Conservation (phyloP, 495 filamentous ascomycete species). For the Penicillium manginii region DNA sequence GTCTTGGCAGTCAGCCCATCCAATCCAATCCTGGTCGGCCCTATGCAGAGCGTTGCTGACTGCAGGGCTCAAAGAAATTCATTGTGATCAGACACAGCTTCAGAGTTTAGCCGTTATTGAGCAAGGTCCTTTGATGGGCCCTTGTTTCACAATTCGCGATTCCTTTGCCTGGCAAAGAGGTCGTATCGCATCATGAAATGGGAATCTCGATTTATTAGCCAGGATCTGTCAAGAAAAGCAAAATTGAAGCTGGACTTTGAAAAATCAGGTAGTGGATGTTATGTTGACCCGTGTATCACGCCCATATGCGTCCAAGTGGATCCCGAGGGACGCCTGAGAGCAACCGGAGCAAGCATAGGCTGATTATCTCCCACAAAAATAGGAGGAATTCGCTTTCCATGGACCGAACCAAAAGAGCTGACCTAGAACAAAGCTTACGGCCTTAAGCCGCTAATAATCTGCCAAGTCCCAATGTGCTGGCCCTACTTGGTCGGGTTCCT, state of each 20-base stretch:
- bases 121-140: neutral
- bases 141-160: too few species aligned
- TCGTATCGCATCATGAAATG: too few species aligned
- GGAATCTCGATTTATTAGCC: too few species aligned
- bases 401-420: neutral
- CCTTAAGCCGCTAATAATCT: neutral
- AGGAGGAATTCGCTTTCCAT: neutral
- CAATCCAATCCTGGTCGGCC: neutral
- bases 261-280: too few species aligned
- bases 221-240: too few species aligned
- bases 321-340: neutral
- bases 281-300: neutral
- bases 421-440: neutral
- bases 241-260: too few species aligned
- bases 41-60: neutral
- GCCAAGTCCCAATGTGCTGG: slow-evolving; percentile 6
- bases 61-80: neutral
- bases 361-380: neutral
- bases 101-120: neutral
- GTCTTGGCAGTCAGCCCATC: neutral
- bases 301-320: neutral
- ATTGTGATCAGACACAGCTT: neutral
- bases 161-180: too few species aligned
- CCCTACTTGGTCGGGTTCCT: neutral
- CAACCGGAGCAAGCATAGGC: neutral